These are phyloP conservation scores for Magnolia changhungtana DNA, from an alignment of 164 flowering plant genomes.

Conservation along the genomic window DNA sequence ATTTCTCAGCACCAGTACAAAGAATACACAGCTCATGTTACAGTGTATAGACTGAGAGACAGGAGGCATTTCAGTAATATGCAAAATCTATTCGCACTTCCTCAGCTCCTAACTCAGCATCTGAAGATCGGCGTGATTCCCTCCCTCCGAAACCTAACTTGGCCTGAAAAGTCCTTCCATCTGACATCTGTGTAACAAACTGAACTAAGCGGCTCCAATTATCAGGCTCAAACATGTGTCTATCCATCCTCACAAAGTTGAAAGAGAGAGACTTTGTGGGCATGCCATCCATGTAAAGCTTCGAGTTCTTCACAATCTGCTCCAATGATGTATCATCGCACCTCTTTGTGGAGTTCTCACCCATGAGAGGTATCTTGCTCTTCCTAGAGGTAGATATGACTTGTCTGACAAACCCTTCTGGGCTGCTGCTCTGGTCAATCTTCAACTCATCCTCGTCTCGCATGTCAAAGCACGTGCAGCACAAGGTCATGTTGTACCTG, in stretches of 20 bases:
- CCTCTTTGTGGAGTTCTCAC: conserved; percentile 39
- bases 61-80: conserved; percentile 13
- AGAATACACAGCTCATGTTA: too few species aligned
- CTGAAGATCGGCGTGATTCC: conserved; percentile 19
- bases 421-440: conserved; percentile 35
- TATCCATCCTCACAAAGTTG: conserved; percentile 64
- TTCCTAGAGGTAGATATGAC: conserved; percentile 39
- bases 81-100: conserved; percentile 24
- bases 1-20: too few species aligned
- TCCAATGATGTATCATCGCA: conserved; percentile 46
- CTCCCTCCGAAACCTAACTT: conserved; percentile 28
- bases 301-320: conserved; percentile 50
- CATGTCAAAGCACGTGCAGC: conserved; percentile 55
- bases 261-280: conserved; percentile 42
- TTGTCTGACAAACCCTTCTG: conserved; percentile 55
- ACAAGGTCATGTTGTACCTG: conserved; percentile 46
- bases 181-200: conserved; percentile 62
- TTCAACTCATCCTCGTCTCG: conserved; percentile 40
- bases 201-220: conserved; percentile 52
- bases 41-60: too few species aligned
- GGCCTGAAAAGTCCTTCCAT: conserved; percentile 39
- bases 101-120: conserved; percentile 10
- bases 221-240: conserved; percentile 36
- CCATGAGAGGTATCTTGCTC: conserved; percentile 42
- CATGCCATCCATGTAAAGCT: conserved; percentile 39